phyloP scores from a whole-genome alignment of 441 rosid species.

The Mallotus japonicus region DNA sequence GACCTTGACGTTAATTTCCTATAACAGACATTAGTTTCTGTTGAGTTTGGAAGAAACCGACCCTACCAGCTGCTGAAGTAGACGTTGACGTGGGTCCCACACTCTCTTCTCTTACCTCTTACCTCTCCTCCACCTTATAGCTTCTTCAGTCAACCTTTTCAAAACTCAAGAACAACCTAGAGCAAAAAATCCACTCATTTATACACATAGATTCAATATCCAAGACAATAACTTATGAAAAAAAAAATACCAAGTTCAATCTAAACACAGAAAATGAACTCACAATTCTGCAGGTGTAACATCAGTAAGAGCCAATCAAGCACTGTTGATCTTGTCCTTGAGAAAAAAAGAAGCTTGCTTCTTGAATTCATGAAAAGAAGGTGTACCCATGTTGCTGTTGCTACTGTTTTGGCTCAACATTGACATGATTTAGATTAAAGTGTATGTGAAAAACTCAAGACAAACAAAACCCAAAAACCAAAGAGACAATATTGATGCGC shows the following conservation, averaged over 20 bases:
- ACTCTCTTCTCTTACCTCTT: too few relatives aligned
- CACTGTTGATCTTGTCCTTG: conserved; percentile 87
- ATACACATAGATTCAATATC: background rate
- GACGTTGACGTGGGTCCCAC: too few relatives aligned
- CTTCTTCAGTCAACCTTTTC: conserved; percentile 78
- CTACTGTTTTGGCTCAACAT: conserved; percentile 42
- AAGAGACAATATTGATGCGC: background rate
- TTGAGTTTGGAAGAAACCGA: too few relatives aligned
- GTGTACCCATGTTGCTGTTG: conserved; percentile 42
- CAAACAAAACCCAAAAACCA: background rate
- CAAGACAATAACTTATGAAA: too few relatives aligned
- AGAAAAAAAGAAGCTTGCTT: conserved; percentile 88
- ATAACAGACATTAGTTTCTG: too few relatives aligned
- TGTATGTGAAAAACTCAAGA: background rate
- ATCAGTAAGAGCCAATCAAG: conserved; percentile 82
- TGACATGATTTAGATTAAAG: conserved; percentile 33
- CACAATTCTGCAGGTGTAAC: conserved; percentile 83
- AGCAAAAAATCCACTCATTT: conserved; percentile 1
- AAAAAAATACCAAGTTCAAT: too few relatives aligned
- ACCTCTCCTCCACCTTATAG: conserved; percentile 31
- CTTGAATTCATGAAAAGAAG: conserved; percentile 67
- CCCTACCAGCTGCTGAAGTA: too few relatives aligned
- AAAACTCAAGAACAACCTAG: conserved; percentile 17
- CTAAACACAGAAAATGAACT: conserved; percentile 8
- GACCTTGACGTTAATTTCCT: too few relatives aligned